Evolutionary conservation across 768 basidiomycete species (phyloP), one percentile per base, ranked within the genome.

Genomic region (Tylopilus subfusipes): DNA sequence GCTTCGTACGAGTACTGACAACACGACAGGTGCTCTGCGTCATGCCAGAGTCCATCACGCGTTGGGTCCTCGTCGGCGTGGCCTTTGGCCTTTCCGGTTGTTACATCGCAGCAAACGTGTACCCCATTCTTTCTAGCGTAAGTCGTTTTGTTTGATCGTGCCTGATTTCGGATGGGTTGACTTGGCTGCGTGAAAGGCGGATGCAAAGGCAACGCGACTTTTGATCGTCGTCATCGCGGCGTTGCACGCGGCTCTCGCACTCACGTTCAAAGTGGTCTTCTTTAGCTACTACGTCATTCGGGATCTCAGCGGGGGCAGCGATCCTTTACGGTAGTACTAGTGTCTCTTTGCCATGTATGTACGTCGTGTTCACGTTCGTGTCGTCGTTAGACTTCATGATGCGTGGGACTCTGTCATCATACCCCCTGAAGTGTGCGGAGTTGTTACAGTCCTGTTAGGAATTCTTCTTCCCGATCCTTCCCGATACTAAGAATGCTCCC

Each of bases 111-210:
- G 77, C 78, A 22, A 93, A 94, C 63, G 82, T 97, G 43, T 98
- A 97, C 62, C 96, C 96, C 4, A 81, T 97, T 49, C 83, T 98
- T 27, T 84, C 89, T 33, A 80, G 83, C 10, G 93, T 95, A 61
- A 62, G 88, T 77, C 47, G 40, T 2, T 13, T 47, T 22, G 21
- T 16, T 10, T 54, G 49, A 9, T 19, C 50, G 45, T 51, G 22
- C 11, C 9, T 46, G 14, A 30, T 18, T 14, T 33, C 21, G 45
- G 22, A 55, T 29, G 34, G 36, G 18, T 13, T 56, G 25, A 57
- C 29, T 50, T 40, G 18, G 21, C 3, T 19, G 19, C 48, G 19
- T 49, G 53, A 2, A 59, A 93, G 89, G 90, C 90, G 53, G 93
- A 93, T 74, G 85, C 87, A 59, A 96, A 88, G 72, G 83, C 90